Base-by-base conservation (phyloP, 352 stramenopile species). In the Phytopythium montanum region DNA sequence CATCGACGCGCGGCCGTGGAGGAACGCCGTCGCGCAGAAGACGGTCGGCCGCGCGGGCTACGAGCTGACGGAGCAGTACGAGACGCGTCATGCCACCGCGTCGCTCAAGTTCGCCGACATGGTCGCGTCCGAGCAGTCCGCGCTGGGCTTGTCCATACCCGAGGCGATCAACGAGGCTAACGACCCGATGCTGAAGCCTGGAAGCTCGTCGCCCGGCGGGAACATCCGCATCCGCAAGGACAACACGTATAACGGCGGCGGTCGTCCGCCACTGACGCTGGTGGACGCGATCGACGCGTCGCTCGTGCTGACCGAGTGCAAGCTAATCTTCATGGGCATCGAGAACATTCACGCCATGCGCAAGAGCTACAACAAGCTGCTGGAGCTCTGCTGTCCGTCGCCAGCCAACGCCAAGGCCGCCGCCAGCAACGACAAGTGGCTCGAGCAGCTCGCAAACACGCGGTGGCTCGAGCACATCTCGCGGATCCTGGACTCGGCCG, bases 271-370 rank as follows among this genome's bases (percentile, higher is more conserved):
- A 38, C 23, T 36, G 5, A 6, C 31, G 26, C 36, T 73, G 28
- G n/a, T 79, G 19, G 76, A 84, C 45, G 57, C 71, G 38, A 77
- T 73, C 38, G 72, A 76, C 25, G 72, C 76, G 9, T 80, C 81
- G 10, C 56, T 90, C 1, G 81, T 92, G 26, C 62, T 92, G 19
- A 93, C 81, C 6, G 84, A 92, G 59, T 94, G 86, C 50, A 90
- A 84, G 38, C 56, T 97, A 18, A 81, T 92, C 38, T 97, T 96
- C 44, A 94, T 96, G 74, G 85, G 87, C 23, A 97, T 98, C 34
- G 84, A 94, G 34, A 97, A 97, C 69, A 97, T 98, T 56, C 92
- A 98, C 68, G 81, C 74, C 9, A 93, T 98, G 81, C 85, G 92
- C 12, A 89, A 94, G 50, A 85, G 76, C 54, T 92, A 96, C 60